These are phyloP conservation scores for Neurospora sp. DNA, from an alignment of 495 filamentous ascomycete genomes.

Conservation along the genomic window DNA sequence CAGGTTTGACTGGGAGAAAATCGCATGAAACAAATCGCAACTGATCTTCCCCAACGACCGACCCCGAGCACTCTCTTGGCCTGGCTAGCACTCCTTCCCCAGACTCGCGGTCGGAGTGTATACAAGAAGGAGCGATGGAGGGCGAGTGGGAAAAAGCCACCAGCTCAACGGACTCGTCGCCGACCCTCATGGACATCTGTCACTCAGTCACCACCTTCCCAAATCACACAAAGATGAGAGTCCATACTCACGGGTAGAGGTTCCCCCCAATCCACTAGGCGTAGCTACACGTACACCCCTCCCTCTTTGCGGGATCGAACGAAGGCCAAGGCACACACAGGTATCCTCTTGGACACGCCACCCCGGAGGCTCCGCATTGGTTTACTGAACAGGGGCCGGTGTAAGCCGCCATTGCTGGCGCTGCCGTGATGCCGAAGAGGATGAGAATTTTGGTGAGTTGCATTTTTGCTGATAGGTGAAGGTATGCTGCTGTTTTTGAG, in stretches of 20 bases:
- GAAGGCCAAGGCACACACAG: conserved; percentile 17
- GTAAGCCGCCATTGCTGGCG: conserved; percentile 8
- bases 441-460: not conserved
- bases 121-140: not conserved
- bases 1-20: not conserved
- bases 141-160: not conserved
- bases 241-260: not conserved
- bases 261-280: not conserved
- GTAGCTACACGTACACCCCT: conserved; percentile 18
- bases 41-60: too few relatives aligned
- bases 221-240: too few relatives aligned
- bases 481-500: not conserved
- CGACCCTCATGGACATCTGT: not conserved
- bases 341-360: conserved; percentile 12
- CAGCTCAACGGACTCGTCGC: not conserved
- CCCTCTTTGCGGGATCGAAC: conserved; percentile 8
- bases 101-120: not conserved
- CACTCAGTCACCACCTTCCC: not conserved
- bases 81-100: not conserved
- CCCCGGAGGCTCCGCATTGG: conserved; percentile 11
- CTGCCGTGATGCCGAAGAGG: not conserved
- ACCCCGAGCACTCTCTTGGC: not conserved
- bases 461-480: not conserved
- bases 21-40: not conserved
- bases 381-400: conserved; percentile 13